Evolutionary conservation across 1,139 yeast genomes (phyloP), one percentile per base, ranked within the genome.

Genomic region (Zygoascus sp.): DNA sequence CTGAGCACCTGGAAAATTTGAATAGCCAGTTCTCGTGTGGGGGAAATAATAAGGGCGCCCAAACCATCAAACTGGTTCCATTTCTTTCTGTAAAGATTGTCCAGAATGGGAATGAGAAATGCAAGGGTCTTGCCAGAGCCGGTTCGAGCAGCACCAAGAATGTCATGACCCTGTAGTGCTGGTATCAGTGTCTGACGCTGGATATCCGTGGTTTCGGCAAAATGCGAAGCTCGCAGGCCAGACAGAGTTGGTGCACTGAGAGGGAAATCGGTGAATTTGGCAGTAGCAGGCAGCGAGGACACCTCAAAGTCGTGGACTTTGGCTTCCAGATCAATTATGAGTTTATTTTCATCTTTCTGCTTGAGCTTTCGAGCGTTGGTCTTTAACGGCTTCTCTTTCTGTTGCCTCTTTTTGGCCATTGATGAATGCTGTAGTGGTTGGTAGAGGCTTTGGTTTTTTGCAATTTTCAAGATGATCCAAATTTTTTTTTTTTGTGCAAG

Each of bases 101-200:
- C 96, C 17, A 89, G 67, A 4, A 86, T 77, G 2, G 99, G 99
- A 38, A 92, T 76, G 56, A 92, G 71, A 60, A 92, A 92, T 3
- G 97, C 95, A 50, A 92, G 68, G 0, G 99, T 92, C 64, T 92
- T 92, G 42, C 99, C 99, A 1, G 96, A 88, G 2, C 99, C 98
- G 0, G 99, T 92, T 59, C 82, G 81, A 16, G 98, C 98, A 19
- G 97, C 95, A 22, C 90, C 97, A 57, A 92, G 73, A 8, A 92
- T 67, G 67, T 94, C 99, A 42, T 80, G 75, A 0, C 95, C 94
- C 58, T 85, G 80, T 52, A 92, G 70, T 0, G 95, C 82, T 15
- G 76, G 68, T 0, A 95, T 86, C 30, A 92, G 86, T 3, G 96
- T 75, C 46, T 80, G 80, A 55, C 76, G 79, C 61, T 92, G 99